A percentile compares a stretch with the other conserved stretches of the same genome.
phyloP scores from a whole-genome alignment of 768 basidiomycete genomes.

The Pisolithus marmoratus region DNA sequence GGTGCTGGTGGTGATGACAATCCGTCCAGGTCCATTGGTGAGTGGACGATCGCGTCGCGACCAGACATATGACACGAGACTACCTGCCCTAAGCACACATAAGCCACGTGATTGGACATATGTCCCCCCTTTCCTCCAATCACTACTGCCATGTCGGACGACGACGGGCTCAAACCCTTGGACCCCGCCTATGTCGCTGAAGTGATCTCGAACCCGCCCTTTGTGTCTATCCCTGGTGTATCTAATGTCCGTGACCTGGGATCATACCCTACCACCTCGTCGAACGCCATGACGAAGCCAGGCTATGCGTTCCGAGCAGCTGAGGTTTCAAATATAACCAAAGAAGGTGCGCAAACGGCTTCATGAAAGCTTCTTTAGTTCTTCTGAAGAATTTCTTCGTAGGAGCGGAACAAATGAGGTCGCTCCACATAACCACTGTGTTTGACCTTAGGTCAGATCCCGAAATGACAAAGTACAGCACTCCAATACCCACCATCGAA shows the following conservation, averaged over 20 bases:
- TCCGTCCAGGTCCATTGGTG: constrained; percentile 49
- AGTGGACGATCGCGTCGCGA: constrained; percentile 21
- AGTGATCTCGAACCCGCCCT: constrained; percentile 63
- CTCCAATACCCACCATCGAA: constrained; percentile 57
- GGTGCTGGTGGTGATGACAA: constrained; percentile 53
- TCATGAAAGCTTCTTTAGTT: neutral
- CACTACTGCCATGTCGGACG: constrained; percentile 18
- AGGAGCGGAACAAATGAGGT: constrained; percentile 55
- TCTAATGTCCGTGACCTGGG: constrained; percentile 74
- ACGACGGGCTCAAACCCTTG: constrained; percentile 48
- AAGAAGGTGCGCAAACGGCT: constrained; percentile 46
- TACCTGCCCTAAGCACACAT: constrained; percentile 35
- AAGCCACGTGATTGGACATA: neutral
- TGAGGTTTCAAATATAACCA: constrained; percentile 65
- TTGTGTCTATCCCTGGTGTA: constrained; percentile 66
- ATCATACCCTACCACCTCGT: constrained; percentile 44
- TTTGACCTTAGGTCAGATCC: constrained; percentile 79
- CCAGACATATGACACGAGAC: constrained; percentile 35
- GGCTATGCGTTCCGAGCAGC: constrained; percentile 60
- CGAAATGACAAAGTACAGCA: constrained; percentile 69
- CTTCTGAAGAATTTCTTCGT: constrained; percentile 4
- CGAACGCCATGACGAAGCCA: constrained; percentile 51
- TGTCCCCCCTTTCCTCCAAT: neutral
- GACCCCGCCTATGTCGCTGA: constrained; percentile 62
- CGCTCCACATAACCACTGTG: constrained; percentile 59